phyloP scores from a whole-genome alignment of 2,329 filamentous ascomycete species.

The Beauveria asiatica region DNA sequence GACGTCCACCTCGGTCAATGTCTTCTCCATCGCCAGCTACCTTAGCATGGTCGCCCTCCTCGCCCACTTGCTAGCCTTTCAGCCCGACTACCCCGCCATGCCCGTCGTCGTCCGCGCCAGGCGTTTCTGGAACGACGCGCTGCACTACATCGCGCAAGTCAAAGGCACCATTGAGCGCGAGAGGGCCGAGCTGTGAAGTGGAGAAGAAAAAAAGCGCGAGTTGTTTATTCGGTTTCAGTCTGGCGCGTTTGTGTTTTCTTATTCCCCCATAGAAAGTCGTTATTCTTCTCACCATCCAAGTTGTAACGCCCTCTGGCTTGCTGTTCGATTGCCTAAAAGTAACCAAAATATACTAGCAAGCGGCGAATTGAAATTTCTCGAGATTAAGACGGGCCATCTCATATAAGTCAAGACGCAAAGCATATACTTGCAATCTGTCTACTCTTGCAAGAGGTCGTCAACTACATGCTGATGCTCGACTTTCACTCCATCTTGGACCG shows the following conservation, averaged over 20 bases:
- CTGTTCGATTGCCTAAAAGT: neutral
- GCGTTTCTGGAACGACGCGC: slow-evolving; percentile 27
- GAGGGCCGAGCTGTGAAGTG: slow-evolving; percentile 21
- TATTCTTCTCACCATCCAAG: neutral
- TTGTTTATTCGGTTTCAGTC: neutral
- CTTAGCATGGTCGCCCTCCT: slow-evolving; percentile 65
- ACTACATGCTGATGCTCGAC: too few relatives aligned
- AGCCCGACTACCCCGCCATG: slow-evolving; percentile 52
- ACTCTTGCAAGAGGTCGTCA: too few relatives aligned
- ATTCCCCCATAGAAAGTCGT: neutral
- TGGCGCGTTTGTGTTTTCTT: neutral
- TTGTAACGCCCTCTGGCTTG: neutral
- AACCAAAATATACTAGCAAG: neutral
- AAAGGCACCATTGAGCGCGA: slow-evolving; percentile 26
- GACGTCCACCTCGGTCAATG: slow-evolving; percentile 66
- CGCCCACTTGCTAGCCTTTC: slow-evolving; percentile 55
- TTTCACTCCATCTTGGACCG: too few relatives aligned
- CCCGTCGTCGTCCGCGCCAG: slow-evolving; percentile 41
- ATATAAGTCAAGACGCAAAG: too few relatives aligned
- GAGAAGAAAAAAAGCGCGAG: neutral
- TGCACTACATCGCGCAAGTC: slow-evolving; percentile 20
- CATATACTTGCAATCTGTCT: too few relatives aligned
- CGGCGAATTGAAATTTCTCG: too few relatives aligned
- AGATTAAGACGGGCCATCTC: too few relatives aligned
- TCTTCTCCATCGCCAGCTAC: slow-evolving; percentile 69